These are phyloP conservation scores for Beauveria pseudobassiana DNA, from an alignment of 2,329 filamentous ascomycete species.

Conservation along the genomic window DNA sequence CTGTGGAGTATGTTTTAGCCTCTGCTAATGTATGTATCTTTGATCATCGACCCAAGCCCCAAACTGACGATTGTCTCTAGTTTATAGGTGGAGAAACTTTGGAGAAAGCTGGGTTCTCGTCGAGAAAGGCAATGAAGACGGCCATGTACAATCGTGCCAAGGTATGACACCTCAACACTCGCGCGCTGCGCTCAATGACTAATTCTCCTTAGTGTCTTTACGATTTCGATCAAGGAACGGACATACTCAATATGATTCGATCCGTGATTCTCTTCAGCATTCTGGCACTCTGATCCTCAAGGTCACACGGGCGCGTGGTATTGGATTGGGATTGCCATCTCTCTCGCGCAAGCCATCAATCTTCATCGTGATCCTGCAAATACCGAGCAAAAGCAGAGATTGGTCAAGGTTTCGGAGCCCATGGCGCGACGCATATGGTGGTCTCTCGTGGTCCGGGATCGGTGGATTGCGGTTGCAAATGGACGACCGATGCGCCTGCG, in stretches of 20 bases:
- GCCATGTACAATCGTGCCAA: conserved; percentile 9
- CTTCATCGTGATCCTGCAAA: background rate
- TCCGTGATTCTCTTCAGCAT: background rate
- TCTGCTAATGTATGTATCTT: background rate
- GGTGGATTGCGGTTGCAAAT: conserved; percentile 6
- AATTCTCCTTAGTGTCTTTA: background rate
- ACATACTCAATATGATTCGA: background rate
- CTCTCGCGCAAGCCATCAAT: background rate
- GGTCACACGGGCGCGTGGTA: conserved; percentile 2
- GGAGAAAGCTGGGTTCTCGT: background rate
- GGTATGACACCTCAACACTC: background rate
- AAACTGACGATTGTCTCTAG: background rate
- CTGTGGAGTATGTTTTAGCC: background rate
- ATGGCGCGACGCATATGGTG: conserved; percentile 4
- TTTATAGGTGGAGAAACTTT: background rate
- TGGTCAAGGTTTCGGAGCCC: background rate
- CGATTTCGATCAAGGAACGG: background rate
- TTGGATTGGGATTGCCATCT: conserved; percentile 1
- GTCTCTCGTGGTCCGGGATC: conserved; percentile 1
- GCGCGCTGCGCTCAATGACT: background rate
- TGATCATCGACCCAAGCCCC: background rate
- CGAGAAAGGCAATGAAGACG: conserved; percentile 7
- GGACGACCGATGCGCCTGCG: conserved; percentile 8
- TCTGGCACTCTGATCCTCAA: conserved; percentile 4
- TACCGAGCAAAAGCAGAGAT: background rate